Evolutionary conservation across 169 alveolate species (phyloP).

Genomic region (Sarcocystis neurona): DNA sequence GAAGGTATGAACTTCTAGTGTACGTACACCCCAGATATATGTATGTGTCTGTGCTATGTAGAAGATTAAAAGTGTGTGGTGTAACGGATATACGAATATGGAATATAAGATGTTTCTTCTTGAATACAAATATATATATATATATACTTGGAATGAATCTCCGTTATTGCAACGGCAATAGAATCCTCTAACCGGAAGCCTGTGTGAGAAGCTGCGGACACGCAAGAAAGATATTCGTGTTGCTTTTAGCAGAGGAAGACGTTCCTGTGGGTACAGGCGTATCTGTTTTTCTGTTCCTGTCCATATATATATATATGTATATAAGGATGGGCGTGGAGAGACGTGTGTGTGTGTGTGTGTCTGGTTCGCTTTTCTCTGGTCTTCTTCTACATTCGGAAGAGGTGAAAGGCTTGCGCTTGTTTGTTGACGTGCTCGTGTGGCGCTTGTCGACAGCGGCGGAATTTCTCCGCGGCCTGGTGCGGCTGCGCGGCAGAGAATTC

Average conservation of each 20-base stretch:
- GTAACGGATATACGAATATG: too few species aligned
- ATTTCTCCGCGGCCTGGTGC: conserved; percentile 42
- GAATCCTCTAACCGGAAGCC: too few species aligned
- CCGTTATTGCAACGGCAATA: too few species aligned
- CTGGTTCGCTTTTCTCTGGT: background rate
- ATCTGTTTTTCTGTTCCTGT: background rate
- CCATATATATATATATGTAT: background rate
- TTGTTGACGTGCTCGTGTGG: background rate
- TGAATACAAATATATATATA: background rate
- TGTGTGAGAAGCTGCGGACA: too few species aligned
- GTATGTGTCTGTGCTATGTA: too few species aligned
- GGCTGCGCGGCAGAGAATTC: conserved; percentile 50
- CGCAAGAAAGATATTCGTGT: too few species aligned
- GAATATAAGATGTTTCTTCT: background rate
- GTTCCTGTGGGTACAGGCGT: background rate
- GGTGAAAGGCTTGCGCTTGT: too few species aligned
- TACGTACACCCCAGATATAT: too few species aligned
- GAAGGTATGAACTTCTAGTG: too few species aligned
- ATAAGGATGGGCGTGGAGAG: background rate
- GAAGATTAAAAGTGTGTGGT: too few species aligned
- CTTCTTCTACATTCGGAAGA: background rate
- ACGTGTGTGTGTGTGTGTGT: background rate
- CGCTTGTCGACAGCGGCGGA: conserved; percentile 37
- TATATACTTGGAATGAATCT: background rate
- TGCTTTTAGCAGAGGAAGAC: too few species aligned